Base-by-base conservation (phyloP, 805 yeast genomes). In the Kodamaea laetipori region DNA sequence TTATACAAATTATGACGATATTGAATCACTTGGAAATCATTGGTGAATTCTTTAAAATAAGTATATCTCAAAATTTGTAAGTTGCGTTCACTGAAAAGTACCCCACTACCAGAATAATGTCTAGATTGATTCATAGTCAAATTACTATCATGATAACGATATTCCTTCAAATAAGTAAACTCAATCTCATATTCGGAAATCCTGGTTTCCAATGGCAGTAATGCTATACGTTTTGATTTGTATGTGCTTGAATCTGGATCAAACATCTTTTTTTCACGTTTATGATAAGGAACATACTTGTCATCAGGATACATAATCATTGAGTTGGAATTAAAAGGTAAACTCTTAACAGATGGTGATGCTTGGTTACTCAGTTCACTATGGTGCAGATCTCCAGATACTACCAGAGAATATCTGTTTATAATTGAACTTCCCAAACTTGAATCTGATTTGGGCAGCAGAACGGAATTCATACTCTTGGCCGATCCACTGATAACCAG, bases 41-140 rank as follows among this genome's bases (percentile, higher is more conserved):
- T 23, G n/a, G 40, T 31, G 37, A 52, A 46, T 11, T 45, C 53
- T 37, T 54, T 46, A 28, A 51, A 50, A 36, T 51, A 54, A 1
- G 46, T 46, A 43, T 50, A 50, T n/a, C 55, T 37, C 33, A 54
- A 47, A 15, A 46, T 26, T 10, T 45, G 41, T 4, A 51, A 16
- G 24, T 51, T 53, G 28, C 43, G 31, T 2, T 18, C 42, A 12
- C 51, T 34, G 24, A 53, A 46, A 12, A 54, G 40, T 8, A 15
- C n/a, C 11, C 36, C 25, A 10, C 41, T 37, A 3, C 46, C 44
- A 2, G 41, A 39, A 16, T 40, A 37, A 24, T 30, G 35, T 4
- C 43, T 37, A 15, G 36, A 39, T 3, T 27, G 28, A 34, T 51
- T 52, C 39, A 54, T 23, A 6, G 32, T 35, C 16, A 49, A 46